Evolutionary conservation across 805 yeast genomes (phyloP).

Genomic region (Yamadazyma insecticola): DNA sequence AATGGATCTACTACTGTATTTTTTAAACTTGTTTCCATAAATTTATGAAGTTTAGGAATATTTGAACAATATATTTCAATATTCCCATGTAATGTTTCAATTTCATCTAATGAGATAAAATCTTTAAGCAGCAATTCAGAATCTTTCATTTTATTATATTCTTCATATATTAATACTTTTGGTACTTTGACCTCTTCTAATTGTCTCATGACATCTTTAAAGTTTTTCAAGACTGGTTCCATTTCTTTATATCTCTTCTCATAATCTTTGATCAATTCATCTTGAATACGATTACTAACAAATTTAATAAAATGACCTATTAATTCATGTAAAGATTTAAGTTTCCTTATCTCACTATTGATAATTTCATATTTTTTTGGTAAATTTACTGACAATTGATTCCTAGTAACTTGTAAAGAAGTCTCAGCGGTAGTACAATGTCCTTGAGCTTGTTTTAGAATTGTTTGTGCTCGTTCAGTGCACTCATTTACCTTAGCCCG

Average conservation of each 20-base stretch:
- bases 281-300: constrained; percentile 9
- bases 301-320: constrained; percentile 5
- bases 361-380: constrained; percentile 18
- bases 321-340: constrained; percentile 6
- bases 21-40: constrained; percentile 13
- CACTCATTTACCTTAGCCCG: constrained; percentile 17
- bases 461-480: constrained; percentile 18
- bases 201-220: constrained; percentile 20
- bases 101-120: constrained; percentile 31
- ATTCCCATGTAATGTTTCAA: constrained; percentile 19
- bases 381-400: constrained; percentile 18
- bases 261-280: constrained; percentile 10
- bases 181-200: constrained; percentile 29
- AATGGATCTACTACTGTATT: constrained; percentile 15
- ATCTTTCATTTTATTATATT: not conserved
- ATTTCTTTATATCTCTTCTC: constrained; percentile 12
- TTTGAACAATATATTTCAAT: constrained; percentile 24
- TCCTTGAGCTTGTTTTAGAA: constrained; percentile 24
- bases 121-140: constrained; percentile 17
- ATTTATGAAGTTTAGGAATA: constrained; percentile 14
- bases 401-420: constrained; percentile 20
- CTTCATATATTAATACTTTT: constrained; percentile 7
- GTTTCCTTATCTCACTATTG: constrained; percentile 13
- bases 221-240: constrained; percentile 18
- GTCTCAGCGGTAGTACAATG: constrained; percentile 31